Conservation (phyloP, 176 grass and related monocot species). For the Carex parvula region DNA sequence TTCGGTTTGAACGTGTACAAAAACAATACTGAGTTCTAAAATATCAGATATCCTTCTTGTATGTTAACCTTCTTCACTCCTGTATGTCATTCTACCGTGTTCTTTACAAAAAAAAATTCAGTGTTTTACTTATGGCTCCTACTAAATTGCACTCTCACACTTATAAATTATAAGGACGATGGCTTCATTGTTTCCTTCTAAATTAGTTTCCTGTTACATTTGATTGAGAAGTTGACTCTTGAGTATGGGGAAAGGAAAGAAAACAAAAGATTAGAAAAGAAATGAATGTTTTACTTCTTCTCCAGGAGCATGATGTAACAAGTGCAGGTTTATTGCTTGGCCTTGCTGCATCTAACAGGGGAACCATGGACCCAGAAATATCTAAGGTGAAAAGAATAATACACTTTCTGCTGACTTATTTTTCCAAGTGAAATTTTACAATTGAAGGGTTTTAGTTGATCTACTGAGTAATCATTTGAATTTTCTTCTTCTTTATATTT, state of each 20-base stretch:
- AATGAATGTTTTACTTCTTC: constrained; percentile 15
- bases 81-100: background rate
- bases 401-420: constrained; percentile 1
- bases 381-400: constrained; percentile 50
- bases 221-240: background rate
- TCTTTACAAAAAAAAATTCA: background rate
- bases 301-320: constrained; percentile 93
- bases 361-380: constrained; percentile 86
- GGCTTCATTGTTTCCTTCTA: background rate
- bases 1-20: background rate
- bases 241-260: background rate
- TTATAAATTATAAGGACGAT: background rate
- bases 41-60: background rate
- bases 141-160: background rate
- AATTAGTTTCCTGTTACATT: background rate
- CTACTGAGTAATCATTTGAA: background rate
- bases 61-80: background rate
- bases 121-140: background rate
- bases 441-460: constrained; percentile 13
- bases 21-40: background rate
- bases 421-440: constrained; percentile 14
- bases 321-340: constrained; percentile 87
- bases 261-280: constrained; percentile 1
- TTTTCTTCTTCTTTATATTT: constrained; percentile 15
- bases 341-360: constrained; percentile 81